Percentiles rank a stretch among this genome's conserved stretches.
Conservation (phyloP, 441 rosid genomes). For the Melastoma candidum region DNA sequence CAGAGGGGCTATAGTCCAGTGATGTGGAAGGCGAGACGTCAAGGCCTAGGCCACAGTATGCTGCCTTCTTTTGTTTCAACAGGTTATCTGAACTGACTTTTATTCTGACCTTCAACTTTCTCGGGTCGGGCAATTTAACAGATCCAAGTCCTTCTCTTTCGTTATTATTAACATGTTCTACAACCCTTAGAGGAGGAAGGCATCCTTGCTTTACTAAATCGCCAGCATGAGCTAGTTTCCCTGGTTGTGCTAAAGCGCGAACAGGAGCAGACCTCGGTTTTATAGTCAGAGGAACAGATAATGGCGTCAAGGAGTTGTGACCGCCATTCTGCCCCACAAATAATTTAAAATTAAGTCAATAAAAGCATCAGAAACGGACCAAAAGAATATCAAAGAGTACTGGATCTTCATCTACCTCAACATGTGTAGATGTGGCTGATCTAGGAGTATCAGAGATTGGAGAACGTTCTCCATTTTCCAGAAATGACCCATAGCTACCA, state of each 20-base stretch:
- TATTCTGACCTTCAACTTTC: slow-evolving; percentile 70
- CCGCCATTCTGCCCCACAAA: slow-evolving; percentile 41
- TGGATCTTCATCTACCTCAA: slow-evolving; percentile 43
- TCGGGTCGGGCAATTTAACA: slow-evolving; percentile 47
- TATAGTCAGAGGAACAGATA: slow-evolving; percentile 28
- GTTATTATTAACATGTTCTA: slow-evolving; percentile 28
- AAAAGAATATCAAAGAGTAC: neutral
- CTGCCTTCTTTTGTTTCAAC: slow-evolving; percentile 61
- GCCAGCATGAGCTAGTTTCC: slow-evolving; percentile 29
- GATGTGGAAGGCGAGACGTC: slow-evolving; percentile 85
- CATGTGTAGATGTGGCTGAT: slow-evolving; percentile 47
- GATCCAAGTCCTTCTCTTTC: slow-evolving; percentile 41
- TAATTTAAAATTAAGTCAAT: slow-evolving; percentile 10
- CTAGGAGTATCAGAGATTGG: slow-evolving; percentile 44
- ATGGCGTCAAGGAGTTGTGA: slow-evolving; percentile 25
- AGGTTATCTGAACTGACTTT: slow-evolving; percentile 80
- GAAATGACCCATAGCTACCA: slow-evolving; percentile 98
- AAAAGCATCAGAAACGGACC: slow-evolving; percentile 1
- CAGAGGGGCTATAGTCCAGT: slow-evolving; percentile 71
- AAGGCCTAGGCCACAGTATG: slow-evolving; percentile 95
- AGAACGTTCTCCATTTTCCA: slow-evolving; percentile 73
- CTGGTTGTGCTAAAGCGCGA: slow-evolving; percentile 23
- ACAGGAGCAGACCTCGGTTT: slow-evolving; percentile 34
- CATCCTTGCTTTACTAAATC: slow-evolving; percentile 42
- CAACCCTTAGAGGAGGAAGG: slow-evolving; percentile 29